These are phyloP conservation scores for Salinomyces thailandicus DNA, from an alignment of 2,329 filamentous ascomycete genomes.

Conservation along the genomic window DNA sequence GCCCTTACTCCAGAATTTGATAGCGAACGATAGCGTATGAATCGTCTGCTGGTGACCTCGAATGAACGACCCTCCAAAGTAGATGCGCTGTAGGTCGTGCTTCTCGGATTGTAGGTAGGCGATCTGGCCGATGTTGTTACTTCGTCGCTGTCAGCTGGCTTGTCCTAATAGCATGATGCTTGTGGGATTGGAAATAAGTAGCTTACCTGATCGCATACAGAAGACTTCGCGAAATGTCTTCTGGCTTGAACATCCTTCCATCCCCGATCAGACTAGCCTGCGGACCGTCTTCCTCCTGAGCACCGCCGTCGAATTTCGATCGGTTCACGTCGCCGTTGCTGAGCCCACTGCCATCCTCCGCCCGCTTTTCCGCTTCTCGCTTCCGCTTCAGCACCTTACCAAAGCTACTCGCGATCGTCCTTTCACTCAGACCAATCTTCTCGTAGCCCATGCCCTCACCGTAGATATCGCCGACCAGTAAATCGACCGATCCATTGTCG, in stretches of 20 bases:
- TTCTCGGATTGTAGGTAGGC: conserved; percentile 96
- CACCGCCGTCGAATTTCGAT: conserved; percentile 11
- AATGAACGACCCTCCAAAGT: conserved; percentile 96
- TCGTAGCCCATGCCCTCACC: conserved; percentile 91
- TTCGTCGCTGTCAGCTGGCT: too few relatives aligned
- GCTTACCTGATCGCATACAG: conserved; percentile 74
- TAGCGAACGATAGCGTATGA: conserved; percentile 92
- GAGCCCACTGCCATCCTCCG: conserved; percentile 59
- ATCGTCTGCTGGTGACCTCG: conserved; percentile 94
- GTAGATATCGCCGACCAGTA: conserved; percentile 97
- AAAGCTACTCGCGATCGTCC: conserved; percentile 89
- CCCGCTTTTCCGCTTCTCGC: conserved; percentile 65
- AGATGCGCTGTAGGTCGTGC: conserved; percentile 82
- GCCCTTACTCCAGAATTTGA: conserved; percentile 94
- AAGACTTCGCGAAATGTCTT: conserved; percentile 83
- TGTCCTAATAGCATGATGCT: too few relatives aligned
- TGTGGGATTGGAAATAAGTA: conserved; percentile 1
- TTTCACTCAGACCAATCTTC: conserved; percentile 93
- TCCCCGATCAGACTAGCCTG: conserved; percentile 26
- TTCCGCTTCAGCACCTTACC: conserved; percentile 95
- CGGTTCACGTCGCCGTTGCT: conserved; percentile 40
- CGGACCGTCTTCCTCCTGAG: conserved; percentile 17
- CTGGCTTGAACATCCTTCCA: conserved; percentile 54
- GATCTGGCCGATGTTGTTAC: conserved; percentile 97
- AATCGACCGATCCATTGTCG: conserved; percentile 87